These are phyloP conservation scores for Daedalea quercina DNA, from an alignment of 768 basidiomycete genomes.

Conservation along the genomic window DNA sequence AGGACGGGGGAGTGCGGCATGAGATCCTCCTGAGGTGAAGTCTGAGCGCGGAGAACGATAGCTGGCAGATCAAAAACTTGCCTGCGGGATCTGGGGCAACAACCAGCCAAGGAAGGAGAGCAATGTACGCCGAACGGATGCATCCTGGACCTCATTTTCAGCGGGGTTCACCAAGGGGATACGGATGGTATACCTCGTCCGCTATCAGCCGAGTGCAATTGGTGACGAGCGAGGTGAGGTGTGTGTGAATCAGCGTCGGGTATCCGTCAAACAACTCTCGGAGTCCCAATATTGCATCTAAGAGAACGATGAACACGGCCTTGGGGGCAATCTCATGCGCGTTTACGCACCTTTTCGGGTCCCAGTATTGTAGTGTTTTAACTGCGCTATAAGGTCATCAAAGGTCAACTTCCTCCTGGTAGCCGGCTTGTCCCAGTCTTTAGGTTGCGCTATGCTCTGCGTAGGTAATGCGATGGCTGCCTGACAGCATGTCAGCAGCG, in stretches of 20 bases:
- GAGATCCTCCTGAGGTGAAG: conserved; percentile 53
- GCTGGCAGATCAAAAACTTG: conserved; percentile 22
- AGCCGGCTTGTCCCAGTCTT: conserved; percentile 50
- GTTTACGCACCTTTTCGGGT: conserved; percentile 58
- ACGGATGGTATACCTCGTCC: conserved; percentile 89
- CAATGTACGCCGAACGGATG: conserved; percentile 67
- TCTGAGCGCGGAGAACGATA: not conserved
- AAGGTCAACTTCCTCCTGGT: conserved; percentile 75
- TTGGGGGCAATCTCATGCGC: not conserved
- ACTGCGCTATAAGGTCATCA: conserved; percentile 65
- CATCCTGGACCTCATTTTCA: conserved; percentile 55
- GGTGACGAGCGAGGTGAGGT: conserved; percentile 49
- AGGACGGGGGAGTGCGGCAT: conserved; percentile 69
- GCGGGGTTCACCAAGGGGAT: too few species aligned
- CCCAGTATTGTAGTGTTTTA: conserved; percentile 80
- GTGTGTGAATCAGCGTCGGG: conserved; percentile 44
- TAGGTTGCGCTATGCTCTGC: conserved; percentile 66
- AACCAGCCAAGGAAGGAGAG: conserved; percentile 69
- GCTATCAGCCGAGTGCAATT: conserved; percentile 64
- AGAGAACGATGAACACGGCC: not conserved
- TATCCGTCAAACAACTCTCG: conserved; percentile 65
- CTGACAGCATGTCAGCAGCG: not conserved
- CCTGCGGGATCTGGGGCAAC: conserved; percentile 53
- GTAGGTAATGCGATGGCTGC: conserved; percentile 85
- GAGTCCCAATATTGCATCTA: conserved; percentile 70